These are phyloP conservation scores for Lentinula detonsa DNA, from an alignment of 768 basidiomycete species.

Conservation along the genomic window DNA sequence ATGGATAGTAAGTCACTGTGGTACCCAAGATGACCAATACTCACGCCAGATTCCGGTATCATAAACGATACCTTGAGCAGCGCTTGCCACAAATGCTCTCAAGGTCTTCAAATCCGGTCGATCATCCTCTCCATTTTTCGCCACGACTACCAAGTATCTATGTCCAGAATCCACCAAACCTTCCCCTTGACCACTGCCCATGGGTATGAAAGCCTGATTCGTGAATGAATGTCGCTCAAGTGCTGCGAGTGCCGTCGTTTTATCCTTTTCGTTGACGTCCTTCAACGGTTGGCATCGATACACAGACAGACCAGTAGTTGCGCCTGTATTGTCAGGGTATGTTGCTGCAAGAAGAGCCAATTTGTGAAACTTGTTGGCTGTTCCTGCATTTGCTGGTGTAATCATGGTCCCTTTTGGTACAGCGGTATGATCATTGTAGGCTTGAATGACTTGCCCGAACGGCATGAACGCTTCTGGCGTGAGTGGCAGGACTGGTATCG, in stretches of 20 bases:
- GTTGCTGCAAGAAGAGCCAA: constrained; percentile 63
- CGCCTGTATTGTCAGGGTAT: constrained; percentile 54
- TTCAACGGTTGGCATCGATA: constrained; percentile 66
- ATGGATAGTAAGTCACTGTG: neutral
- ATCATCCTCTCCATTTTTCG: constrained; percentile 70
- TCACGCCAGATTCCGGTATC: constrained; percentile 84
- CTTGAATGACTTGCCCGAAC: constrained; percentile 91
- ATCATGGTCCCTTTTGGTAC: constrained; percentile 66
- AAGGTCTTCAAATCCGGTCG: constrained; percentile 69
- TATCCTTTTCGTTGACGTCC: constrained; percentile 35
- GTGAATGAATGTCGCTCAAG: constrained; percentile 88
- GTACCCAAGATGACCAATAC: constrained; percentile 26
- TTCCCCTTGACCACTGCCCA: constrained; percentile 60
- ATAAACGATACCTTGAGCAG: constrained; percentile 85
- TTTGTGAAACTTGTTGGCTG: constrained; percentile 91
- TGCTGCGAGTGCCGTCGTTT: constrained; percentile 55
- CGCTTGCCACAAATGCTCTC: constrained; percentile 76
- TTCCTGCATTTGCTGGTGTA: constrained; percentile 83
- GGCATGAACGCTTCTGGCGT: constrained; percentile 83
- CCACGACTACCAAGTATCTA: constrained; percentile 81
- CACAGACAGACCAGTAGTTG: constrained; percentile 70
- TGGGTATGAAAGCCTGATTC: constrained; percentile 92
- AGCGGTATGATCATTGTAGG: constrained; percentile 60
- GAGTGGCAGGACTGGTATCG: constrained; percentile 53
- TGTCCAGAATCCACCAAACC: constrained; percentile 41